Conservation (phyloP, 495 filamentous ascomycete species). For the Neurospora sp. region DNA sequence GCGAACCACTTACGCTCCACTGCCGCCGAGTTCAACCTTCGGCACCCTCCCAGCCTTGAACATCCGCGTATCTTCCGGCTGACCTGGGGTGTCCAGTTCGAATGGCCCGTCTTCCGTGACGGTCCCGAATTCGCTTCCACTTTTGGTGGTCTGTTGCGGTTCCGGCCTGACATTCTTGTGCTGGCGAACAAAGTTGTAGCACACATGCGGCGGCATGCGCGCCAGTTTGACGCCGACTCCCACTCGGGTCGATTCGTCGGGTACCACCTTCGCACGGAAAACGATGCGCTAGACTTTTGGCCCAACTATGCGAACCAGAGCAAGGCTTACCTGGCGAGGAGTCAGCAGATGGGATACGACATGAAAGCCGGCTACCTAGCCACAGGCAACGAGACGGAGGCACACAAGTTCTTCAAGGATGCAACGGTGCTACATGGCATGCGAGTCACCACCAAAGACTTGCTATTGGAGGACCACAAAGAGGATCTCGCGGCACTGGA, state of each 20-base stretch:
- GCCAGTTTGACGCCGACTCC: slow-evolving; percentile 10
- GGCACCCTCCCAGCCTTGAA: slow-evolving; percentile 12
- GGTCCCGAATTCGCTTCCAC: slow-evolving; percentile 31
- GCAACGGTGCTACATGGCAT: slow-evolving; percentile 6
- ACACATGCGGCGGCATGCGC: slow-evolving; percentile 12
- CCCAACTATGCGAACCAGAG: slow-evolving; percentile 33
- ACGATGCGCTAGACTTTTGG: slow-evolving; percentile 30
- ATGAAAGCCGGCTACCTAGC: slow-evolving; percentile 28
- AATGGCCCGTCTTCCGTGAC: slow-evolving; percentile 34
- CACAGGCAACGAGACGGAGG: slow-evolving; percentile 30
- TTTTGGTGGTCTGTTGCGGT: slow-evolving; percentile 30
- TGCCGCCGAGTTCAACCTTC: slow-evolving; percentile 15
- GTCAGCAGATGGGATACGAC: slow-evolving; percentile 14
- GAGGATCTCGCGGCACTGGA: slow-evolving; percentile 21
- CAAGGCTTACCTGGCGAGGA: slow-evolving; percentile 21
- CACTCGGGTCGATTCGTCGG: slow-evolving; percentile 19
- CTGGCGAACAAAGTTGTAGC: slow-evolving; percentile 19
- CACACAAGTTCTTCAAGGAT: slow-evolving; percentile 15
- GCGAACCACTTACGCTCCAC: slow-evolving; percentile 14
- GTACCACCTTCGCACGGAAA: slow-evolving; percentile 32
- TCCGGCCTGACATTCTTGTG: slow-evolving; percentile 28
- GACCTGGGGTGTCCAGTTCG: slow-evolving; percentile 36
- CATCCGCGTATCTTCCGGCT: slow-evolving; percentile 28
- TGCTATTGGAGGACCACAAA: slow-evolving; percentile 12
- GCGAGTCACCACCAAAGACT: slow-evolving; percentile 25